Conservation (phyloP, 1,284 basidiomycete genomes). For the Cystobasidium pallidum region DNA sequence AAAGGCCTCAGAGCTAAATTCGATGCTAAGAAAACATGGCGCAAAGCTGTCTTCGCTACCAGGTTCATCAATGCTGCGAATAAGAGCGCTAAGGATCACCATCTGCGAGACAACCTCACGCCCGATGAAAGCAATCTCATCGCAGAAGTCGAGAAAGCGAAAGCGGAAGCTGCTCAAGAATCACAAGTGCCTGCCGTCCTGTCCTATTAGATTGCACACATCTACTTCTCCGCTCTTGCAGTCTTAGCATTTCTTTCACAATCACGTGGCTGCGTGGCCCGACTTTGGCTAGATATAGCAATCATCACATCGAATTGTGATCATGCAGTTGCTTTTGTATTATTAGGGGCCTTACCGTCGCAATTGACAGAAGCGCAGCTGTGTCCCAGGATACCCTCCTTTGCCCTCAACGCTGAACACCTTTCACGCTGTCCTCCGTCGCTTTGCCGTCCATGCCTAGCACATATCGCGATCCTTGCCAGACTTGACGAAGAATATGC, state of each 20-base stretch:
- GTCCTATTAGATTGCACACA: not conserved
- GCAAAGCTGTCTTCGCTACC: constrained; percentile 81
- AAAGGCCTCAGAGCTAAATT: constrained; percentile 83
- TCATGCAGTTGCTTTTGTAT: constrained; percentile 2
- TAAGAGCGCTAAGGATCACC: constrained; percentile 63
- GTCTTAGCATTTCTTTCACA: no score
- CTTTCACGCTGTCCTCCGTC: not conserved
- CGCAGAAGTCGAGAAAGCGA: constrained; percentile 69
- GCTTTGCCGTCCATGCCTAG: not conserved
- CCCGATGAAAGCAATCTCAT: constrained; percentile 63
- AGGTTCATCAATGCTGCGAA: constrained; percentile 72
- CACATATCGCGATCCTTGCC: not conserved
- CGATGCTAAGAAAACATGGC: constrained; percentile 81
- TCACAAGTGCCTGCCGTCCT: constrained; percentile 26
- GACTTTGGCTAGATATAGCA: no score
- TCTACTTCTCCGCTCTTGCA: no score
- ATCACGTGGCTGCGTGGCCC: no score
- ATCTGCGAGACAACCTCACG: constrained; percentile 55
- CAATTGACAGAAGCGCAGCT: not conserved
- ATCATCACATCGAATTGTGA: no score
- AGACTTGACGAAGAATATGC: not conserved
- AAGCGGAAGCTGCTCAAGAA: constrained; percentile 75
- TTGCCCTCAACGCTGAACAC: not conserved
- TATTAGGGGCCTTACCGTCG: constrained; percentile 1
- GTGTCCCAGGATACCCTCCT: not conserved